Evolutionary conservation across 805 yeast species (phyloP).

Genomic region (Candida morakotiae): DNA sequence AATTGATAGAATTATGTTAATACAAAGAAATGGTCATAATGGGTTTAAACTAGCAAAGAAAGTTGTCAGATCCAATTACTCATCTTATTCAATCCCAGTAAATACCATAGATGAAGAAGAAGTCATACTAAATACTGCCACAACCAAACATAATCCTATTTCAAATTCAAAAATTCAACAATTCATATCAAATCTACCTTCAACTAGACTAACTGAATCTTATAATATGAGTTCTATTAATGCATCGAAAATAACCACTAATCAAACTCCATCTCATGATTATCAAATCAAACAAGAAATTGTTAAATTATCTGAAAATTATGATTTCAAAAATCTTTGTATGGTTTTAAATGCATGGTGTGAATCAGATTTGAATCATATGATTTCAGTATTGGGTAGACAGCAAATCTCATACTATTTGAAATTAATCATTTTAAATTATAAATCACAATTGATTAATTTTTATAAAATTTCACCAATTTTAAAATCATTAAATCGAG

Average conservation of each 20-base stretch:
- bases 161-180: not conserved
- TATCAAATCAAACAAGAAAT: slow-evolving; percentile 3
- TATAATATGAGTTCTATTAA: slow-evolving; percentile 1
- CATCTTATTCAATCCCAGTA: slow-evolving; percentile 9
- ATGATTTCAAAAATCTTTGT: slow-evolving; percentile 3
- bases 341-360: slow-evolving; percentile 6
- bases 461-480: slow-evolving; percentile 6
- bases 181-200: slow-evolving; percentile 6
- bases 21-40: not conserved
- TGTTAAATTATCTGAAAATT: slow-evolving; percentile 3
- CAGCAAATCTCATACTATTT: slow-evolving; percentile 7
- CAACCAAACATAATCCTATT: not conserved
- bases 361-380: slow-evolving; percentile 1
- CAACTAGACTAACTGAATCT: slow-evolving; percentile 6
- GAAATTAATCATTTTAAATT: not conserved
- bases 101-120: no score
- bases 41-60: not conserved
- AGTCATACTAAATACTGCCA: no score
- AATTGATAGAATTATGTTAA: not conserved
- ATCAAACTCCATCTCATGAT: not conserved
- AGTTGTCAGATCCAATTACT: slow-evolving; percentile 1
- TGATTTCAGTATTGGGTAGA: slow-evolving; percentile 6
- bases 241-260: not conserved
- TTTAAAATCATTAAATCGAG: slow-evolving; percentile 2
- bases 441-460: not conserved